phyloP scores from a whole-genome alignment of 2,329 filamentous ascomycete species.

The Botrytis medusae region DNA sequence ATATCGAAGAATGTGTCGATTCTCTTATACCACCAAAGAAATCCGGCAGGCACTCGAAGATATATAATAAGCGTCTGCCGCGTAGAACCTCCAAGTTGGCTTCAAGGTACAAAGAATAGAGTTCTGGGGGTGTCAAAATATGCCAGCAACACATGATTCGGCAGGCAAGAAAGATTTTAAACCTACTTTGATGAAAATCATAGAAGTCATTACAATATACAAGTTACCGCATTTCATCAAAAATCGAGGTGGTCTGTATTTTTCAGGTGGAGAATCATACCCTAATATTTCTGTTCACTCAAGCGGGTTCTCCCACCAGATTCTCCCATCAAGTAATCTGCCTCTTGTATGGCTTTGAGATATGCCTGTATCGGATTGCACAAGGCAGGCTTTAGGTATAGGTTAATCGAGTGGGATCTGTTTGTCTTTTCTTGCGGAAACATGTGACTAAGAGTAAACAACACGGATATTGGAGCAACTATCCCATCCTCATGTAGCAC shows the following conservation, averaged over 20 bases:
- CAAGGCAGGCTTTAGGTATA: neutral
- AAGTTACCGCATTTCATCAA: neutral
- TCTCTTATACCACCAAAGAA: neutral
- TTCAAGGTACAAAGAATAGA: neutral
- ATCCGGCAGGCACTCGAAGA: neutral
- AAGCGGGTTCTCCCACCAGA: neutral
- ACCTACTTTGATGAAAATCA: neutral
- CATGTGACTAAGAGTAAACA: neutral
- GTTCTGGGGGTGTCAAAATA: neutral
- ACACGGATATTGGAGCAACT: neutral
- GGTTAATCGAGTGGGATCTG: neutral
- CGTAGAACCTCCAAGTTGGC: neutral
- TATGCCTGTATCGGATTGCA: neutral
- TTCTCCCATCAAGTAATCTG: neutral
- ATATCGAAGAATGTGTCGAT: neutral
- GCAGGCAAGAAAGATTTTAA: neutral
- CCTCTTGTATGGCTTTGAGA: neutral
- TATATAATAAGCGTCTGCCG: neutral
- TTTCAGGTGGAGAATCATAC: neutral
- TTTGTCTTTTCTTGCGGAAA: neutral
- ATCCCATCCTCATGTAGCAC: neutral
- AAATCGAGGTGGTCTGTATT: neutral
- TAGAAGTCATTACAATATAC: neutral
- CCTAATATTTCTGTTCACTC: neutral
- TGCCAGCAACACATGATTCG: neutral